These are phyloP conservation scores for Heterobasidion parviporum DNA, from an alignment of 1,284 basidiomycete species.

Conservation along the genomic window DNA sequence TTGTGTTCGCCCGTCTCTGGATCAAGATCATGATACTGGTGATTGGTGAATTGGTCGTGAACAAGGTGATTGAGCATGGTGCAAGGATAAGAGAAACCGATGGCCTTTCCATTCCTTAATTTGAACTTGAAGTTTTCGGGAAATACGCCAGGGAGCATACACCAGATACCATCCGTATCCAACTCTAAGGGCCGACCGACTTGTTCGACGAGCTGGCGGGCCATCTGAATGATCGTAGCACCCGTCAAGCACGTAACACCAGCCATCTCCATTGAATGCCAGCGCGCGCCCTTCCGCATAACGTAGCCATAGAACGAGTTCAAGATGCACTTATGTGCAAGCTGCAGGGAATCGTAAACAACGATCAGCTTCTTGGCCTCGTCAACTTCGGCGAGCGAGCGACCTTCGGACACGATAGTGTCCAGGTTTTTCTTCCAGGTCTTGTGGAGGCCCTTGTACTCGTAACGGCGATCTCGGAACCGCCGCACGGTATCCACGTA, in stretches of 20 bases:
- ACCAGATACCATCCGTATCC: slow-evolving; percentile 99
- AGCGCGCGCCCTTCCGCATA: slow-evolving; percentile 98
- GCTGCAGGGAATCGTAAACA: slow-evolving; percentile 98
- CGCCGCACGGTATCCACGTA: slow-evolving; percentile 98
- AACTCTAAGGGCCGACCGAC: slow-evolving; percentile 96
- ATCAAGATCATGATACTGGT: slow-evolving; percentile 95
- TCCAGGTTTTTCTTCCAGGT: slow-evolving; percentile 99
- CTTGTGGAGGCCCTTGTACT: slow-evolving; percentile 98
- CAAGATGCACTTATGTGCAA: slow-evolving; percentile 99
- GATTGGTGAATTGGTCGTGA: slow-evolving; percentile 92
- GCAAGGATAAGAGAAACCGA: slow-evolving; percentile 95
- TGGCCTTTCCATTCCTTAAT: slow-evolving; percentile 80
- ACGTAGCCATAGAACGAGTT: slow-evolving; percentile 99
- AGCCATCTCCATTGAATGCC: slow-evolving; percentile 99
- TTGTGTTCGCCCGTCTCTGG: slow-evolving; percentile 78
- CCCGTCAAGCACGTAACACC: slow-evolving; percentile 99
- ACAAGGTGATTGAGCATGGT: slow-evolving; percentile 99
- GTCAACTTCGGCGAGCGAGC: slow-evolving; percentile 79
- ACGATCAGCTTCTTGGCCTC: slow-evolving; percentile 99
- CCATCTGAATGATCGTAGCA: slow-evolving; percentile 99
- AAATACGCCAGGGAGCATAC: slow-evolving; percentile 97
- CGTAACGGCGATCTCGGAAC: slow-evolving; percentile 97
- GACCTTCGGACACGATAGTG: slow-evolving; percentile 54
- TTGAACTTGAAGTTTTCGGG: slow-evolving; percentile 98
- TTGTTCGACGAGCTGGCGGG: slow-evolving; percentile 94